Evolutionary conservation across 768 basidiomycete genomes (phyloP).

Genomic region (Termitomyces titanicus): DNA sequence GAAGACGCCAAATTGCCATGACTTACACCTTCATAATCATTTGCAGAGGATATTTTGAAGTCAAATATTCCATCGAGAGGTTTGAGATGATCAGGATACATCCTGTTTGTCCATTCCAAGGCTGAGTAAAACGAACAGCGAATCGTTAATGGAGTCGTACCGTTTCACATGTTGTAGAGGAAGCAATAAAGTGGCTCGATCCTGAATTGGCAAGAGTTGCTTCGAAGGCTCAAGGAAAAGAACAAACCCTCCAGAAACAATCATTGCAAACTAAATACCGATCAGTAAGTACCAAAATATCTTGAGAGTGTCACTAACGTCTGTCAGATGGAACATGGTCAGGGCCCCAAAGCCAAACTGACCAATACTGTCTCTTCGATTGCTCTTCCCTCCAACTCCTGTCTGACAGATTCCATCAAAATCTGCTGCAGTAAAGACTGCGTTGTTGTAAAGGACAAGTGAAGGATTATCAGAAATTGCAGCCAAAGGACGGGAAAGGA

Average conservation of each 20-base stretch:
- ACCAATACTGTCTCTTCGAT: constrained; percentile 37
- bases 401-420: constrained; percentile 43
- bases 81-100: constrained; percentile 38
- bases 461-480: constrained; percentile 32
- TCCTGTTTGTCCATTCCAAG: constrained; percentile 21
- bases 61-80: constrained; percentile 36
- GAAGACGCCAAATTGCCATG: not conserved
- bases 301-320: constrained; percentile 27
- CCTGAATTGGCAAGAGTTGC: constrained; percentile 31
- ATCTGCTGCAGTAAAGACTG: constrained; percentile 36
- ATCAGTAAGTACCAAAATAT: not conserved
- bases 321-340: constrained; percentile 50
- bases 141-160: constrained; percentile 18
- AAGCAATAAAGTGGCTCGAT: constrained; percentile 24
- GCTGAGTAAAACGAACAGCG: not conserved
- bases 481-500: constrained; percentile 33
- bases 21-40: constrained; percentile 38
- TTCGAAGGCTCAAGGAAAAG: constrained; percentile 46
- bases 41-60: constrained; percentile 25
- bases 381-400: constrained; percentile 42
- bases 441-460: constrained; percentile 43
- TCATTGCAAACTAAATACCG: constrained; percentile 24
- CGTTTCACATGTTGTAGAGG: constrained; percentile 31
- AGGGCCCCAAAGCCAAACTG: constrained; percentile 51
- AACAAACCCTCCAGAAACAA: constrained; percentile 28